phyloP scores from a whole-genome alignment of 805 yeast species.

The Cyberlindnera bimundalis region DNA sequence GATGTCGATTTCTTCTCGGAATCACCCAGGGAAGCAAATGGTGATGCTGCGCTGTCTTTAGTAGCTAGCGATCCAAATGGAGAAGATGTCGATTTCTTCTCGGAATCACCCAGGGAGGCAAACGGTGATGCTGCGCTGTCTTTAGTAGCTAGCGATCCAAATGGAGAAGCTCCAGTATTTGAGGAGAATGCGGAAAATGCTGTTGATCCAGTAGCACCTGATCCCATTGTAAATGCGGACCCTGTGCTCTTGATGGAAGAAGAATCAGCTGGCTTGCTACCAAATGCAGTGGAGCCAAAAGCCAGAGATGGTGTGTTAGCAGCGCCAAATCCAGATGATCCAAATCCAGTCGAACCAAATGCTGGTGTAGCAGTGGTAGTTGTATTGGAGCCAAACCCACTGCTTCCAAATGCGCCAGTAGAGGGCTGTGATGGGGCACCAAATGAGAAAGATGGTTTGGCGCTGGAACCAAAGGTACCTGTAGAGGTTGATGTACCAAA shows the following conservation, averaged over 20 bases:
- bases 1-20: neutral
- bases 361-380: constrained; percentile 2
- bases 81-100: constrained; percentile 5
- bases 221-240: constrained; percentile 15
- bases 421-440: neutral
- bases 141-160: constrained; percentile 1
- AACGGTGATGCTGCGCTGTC: too few relatives aligned
- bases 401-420: constrained; percentile 6
- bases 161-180: constrained; percentile 11
- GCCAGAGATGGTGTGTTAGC: constrained; percentile 2
- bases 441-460: neutral
- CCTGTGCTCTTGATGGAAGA: constrained; percentile 1
- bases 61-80: constrained; percentile 8
- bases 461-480: neutral
- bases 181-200: neutral
- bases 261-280: neutral
- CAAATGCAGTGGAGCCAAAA: constrained; percentile 16
- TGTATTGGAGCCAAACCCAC: constrained; percentile 5
- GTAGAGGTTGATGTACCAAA: neutral
- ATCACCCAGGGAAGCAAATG: constrained; percentile 6
- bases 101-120: neutral
- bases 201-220: constrained; percentile 4
- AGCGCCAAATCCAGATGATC: constrained; percentile 21
- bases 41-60: too few relatives aligned
- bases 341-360: constrained; percentile 11